Evolutionary conservation across 2,329 filamentous ascomycete species (phyloP).

Genomic region (Mycosphaerella sp.): DNA sequence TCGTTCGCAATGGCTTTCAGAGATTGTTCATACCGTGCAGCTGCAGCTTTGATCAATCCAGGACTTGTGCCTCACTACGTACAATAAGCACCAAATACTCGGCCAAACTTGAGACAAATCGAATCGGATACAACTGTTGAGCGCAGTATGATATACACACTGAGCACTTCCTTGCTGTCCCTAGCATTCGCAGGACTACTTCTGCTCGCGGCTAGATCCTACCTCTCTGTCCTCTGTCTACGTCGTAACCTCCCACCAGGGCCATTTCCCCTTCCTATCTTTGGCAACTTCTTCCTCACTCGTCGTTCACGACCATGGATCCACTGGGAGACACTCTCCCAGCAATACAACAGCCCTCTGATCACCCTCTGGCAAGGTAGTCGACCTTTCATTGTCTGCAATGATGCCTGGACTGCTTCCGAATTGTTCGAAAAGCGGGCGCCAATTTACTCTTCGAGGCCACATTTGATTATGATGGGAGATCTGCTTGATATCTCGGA

Average conservation of each 20-base stretch:
- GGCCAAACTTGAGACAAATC: too few species aligned
- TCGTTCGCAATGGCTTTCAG: too few species aligned
- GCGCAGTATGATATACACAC: too few species aligned
- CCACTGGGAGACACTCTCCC: conserved; percentile 13
- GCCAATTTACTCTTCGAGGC: conserved; percentile 28
- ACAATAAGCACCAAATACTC: too few species aligned
- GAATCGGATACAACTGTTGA: too few species aligned
- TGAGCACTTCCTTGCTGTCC: too few species aligned
- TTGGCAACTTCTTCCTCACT: conserved; percentile 18
- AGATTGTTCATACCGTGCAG: too few species aligned
- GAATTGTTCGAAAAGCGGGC: conserved; percentile 33
- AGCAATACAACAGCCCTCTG: conserved; percentile 13
- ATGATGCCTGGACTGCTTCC: conserved; percentile 29
- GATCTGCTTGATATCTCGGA: conserved; percentile 21
- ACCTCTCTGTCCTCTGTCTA: conserved; percentile 2
- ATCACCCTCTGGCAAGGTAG: conserved; percentile 18
- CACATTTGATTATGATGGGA: not conserved
- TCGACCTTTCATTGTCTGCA: conserved; percentile 14
- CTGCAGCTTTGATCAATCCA: too few species aligned
- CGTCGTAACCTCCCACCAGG: conserved; percentile 11
- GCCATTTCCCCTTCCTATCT: conserved; percentile 17
- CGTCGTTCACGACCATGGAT: conserved; percentile 15
- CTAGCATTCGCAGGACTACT: not conserved
- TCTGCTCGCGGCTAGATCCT: not conserved
- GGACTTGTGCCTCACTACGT: too few species aligned